These are phyloP conservation scores for Aspergillus tamarii DNA, from an alignment of 2,329 filamentous ascomycete species.

Conservation along the genomic window DNA sequence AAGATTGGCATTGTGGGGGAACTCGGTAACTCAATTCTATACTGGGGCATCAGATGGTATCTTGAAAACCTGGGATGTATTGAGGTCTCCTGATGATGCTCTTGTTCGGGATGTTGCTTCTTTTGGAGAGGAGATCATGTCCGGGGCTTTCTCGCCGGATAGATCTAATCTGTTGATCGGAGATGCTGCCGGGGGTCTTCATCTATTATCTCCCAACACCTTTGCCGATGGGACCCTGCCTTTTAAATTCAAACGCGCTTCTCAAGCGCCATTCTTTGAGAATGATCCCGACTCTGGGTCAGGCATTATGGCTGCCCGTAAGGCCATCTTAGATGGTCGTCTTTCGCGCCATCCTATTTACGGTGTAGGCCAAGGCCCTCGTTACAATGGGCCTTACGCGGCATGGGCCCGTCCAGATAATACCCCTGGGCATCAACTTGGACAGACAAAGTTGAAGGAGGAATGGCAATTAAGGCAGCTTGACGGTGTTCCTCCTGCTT, in stretches of 20 bases:
- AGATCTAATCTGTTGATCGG: conserved; percentile 60
- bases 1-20: conserved; percentile 61
- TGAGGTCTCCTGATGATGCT: conserved; percentile 53
- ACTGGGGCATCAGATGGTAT: conserved; percentile 65
- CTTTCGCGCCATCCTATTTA: conserved; percentile 39
- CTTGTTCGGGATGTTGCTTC: conserved; percentile 55
- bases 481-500: conserved; percentile 25
- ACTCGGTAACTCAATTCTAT: conserved; percentile 56
- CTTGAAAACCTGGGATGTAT: conserved; percentile 63
- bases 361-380: conserved; percentile 45
- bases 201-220: conserved; percentile 50
- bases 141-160: conserved; percentile 60
- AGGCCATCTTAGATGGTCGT: conserved; percentile 38
- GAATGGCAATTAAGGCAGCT: conserved; percentile 37
- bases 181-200: conserved; percentile 59
- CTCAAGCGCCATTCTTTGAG: conserved; percentile 13
- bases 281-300: conserved; percentile 25
- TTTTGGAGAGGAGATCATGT: conserved; percentile 59
- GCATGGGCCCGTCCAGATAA: conserved; percentile 40
- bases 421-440: conserved; percentile 25
- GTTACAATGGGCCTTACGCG: conserved; percentile 46
- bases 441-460: conserved; percentile 27
- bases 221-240: conserved; percentile 24
- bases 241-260: conserved; percentile 32
- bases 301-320: conserved; percentile 30